Base-by-base conservation (phyloP, 2,329 filamentous ascomycete species). In the Ophiostoma pallidulum region DNA sequence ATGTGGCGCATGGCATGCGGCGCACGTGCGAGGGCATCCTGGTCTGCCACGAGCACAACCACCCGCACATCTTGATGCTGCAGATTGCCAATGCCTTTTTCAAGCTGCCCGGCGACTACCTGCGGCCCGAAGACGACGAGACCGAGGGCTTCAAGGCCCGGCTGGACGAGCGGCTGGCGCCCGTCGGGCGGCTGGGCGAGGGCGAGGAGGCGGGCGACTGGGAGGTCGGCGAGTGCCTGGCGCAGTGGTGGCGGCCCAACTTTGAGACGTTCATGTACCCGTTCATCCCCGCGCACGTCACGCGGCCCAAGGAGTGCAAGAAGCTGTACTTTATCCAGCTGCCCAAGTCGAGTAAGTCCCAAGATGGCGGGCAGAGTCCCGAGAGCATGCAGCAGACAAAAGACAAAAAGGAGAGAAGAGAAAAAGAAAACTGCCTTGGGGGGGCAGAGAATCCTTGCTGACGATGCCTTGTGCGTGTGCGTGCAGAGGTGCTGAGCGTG, bases 241-340 rank as follows among this genome's bases (percentile, higher is more conserved):
- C 92, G 46, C 90, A 96, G 69, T 98, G 92, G 92, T 98, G 91
- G 89, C 77, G 92, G 49, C 92, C 92, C 46, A 98, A 97, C 72
- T 96, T 97, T 64, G 92, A 98, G 73, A 97, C 92, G 2, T 97
- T 97, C 74, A 96, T 98, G 89, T 98, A 98, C 64, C 92, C 92
- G 1, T 98, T 96, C 66, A 84, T 97, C 49, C 92, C 92, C 8
- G 88, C 90, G 16, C 92, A 98, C 68, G 88, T 96, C 53, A 96
- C 91, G 16, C 76, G 92, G 45, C 92, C 92, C 8, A 98, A 98
- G 72, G 92, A 98, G 71, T 95, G 91, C 72, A 98, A 98, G 74
- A 98, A 98, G 75, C 75, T 97, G 36, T 98, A 97, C 67, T 89
- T 97, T 53, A 95, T 98, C 56, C 87, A 95, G 64, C 73, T 98